A percentile compares a stretch with the other conserved stretches of the same genome.
phyloP scores from a whole-genome alignment of 805 yeast genomes.

The Lachancea waltii region DNA sequence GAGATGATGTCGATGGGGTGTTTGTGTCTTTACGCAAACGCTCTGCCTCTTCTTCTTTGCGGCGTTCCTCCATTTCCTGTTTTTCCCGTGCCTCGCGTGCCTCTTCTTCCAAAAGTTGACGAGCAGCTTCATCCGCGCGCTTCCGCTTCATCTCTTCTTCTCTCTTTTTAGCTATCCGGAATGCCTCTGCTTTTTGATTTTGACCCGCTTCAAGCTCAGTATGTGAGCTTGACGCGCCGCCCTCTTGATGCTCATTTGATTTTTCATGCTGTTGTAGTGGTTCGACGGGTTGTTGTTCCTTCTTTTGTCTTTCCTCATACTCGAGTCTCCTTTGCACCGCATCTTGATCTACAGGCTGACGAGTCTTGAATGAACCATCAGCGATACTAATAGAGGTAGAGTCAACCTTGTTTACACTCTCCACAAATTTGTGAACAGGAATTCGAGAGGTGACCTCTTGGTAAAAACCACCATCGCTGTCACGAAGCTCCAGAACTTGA shows the following conservation, averaged over 20 bases:
- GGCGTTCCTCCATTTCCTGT: conserved; percentile 9
- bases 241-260: conserved; percentile 2
- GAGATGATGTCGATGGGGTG: conserved; percentile 1
- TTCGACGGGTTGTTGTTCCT: conserved; percentile 2
- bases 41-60: conserved; percentile 1
- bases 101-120: conserved; percentile 1
- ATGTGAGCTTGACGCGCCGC: neutral
- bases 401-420: conserved; percentile 38
- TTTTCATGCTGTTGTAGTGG: too few species aligned
- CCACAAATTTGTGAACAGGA: conserved; percentile 17
- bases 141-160: neutral
- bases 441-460: conserved; percentile 23
- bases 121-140: neutral
- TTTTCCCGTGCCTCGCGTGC: conserved; percentile 4
- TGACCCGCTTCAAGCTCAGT: conserved; percentile 6
- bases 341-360: conserved; percentile 3
- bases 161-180: conserved; percentile 20
- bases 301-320: conserved; percentile 2
- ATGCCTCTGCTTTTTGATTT: conserved; percentile 20
- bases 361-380: neutral
- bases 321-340: conserved; percentile 6
- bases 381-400: neutral
- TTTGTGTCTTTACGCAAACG: neutral
- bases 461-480: conserved; percentile 23
- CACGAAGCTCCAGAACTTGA: conserved; percentile 22